These are phyloP conservation scores for Rhizoclosmatium globosum DNA, from an alignment of 192 early-diverging fungal species.

Conservation along the genomic window DNA sequence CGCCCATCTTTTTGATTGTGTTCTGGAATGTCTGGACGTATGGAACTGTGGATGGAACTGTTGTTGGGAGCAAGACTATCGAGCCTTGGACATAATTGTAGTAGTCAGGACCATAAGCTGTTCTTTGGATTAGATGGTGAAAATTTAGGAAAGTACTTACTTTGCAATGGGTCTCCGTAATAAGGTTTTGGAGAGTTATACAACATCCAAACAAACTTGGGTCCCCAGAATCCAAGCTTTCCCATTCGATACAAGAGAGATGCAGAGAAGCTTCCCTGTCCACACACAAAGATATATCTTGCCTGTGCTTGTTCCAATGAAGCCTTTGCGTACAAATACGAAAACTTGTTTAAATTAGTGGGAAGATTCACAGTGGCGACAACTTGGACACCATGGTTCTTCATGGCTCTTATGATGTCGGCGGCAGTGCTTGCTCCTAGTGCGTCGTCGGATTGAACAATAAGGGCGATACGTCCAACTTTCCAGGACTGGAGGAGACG, in stretches of 20 bases:
- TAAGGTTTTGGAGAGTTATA: slow-evolving; percentile 15
- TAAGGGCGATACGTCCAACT: slow-evolving; percentile 3
- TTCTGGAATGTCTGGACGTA: not conserved
- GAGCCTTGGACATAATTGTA: not conserved
- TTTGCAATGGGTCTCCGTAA: not conserved
- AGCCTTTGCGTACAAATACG: not conserved
- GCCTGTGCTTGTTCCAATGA: not conserved
- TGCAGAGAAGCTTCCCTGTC: not conserved
- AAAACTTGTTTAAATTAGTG: not conserved
- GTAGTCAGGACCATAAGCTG: not conserved
- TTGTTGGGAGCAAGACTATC: not conserved
- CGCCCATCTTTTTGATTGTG: not conserved
- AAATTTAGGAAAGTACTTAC: not conserved
- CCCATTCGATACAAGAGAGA: not conserved
- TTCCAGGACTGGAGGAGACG: slow-evolving; percentile 11
- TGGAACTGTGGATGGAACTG: not conserved
- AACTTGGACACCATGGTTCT: not conserved
- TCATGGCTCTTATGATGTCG: not conserved
- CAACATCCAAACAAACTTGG: not conserved
- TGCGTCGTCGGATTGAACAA: slow-evolving; percentile 9
- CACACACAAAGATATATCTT: slow-evolving; percentile 5
- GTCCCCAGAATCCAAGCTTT: not conserved
- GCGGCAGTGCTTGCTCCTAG: not conserved
- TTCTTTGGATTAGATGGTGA: not conserved
- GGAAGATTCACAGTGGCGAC: not conserved